Evolutionary conservation across 352 stramenopile species (phyloP).

Genomic region (Phytophthora meadii): DNA sequence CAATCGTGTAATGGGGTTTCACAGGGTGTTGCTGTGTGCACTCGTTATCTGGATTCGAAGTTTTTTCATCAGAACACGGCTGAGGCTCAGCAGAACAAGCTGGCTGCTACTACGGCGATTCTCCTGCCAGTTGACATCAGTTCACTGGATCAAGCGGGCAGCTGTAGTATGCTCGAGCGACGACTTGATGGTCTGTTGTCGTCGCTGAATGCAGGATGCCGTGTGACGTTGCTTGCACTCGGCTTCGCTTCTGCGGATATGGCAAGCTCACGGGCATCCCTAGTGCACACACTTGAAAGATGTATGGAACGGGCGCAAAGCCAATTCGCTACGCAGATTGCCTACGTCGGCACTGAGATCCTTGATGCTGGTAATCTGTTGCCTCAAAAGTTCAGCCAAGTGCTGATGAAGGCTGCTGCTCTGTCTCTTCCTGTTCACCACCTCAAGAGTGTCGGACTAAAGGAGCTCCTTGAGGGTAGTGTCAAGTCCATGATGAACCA

Average conservation of each 20-base stretch:
- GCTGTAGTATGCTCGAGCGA: slow-evolving; percentile 49
- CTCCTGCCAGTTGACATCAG: slow-evolving; percentile 66
- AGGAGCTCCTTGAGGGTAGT: slow-evolving; percentile 51
- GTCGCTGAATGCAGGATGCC: slow-evolving; percentile 37
- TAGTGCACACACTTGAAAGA: slow-evolving; percentile 35
- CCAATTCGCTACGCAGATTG: slow-evolving; percentile 25
- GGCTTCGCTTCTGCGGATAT: slow-evolving; percentile 47
- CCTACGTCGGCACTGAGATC: slow-evolving; percentile 36
- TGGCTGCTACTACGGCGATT: slow-evolving; percentile 58
- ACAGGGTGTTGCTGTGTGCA: slow-evolving; percentile 56
- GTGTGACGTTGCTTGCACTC: slow-evolving; percentile 50
- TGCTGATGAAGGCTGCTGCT: slow-evolving; percentile 35
- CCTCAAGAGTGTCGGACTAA: slow-evolving; percentile 40
- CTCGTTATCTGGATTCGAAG: slow-evolving; percentile 61
- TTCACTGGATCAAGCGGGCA: slow-evolving; percentile 39
- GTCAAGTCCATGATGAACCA: slow-evolving; percentile 44
- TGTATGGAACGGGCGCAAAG: slow-evolving; percentile 39
- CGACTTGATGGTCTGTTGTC: slow-evolving; percentile 45
- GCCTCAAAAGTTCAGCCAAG: slow-evolving; percentile 36
- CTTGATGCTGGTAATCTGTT: slow-evolving; percentile 22
- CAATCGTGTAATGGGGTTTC: slow-evolving; percentile 18
- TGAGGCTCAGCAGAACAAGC: slow-evolving; percentile 35
- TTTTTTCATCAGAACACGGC: slow-evolving; percentile 28
- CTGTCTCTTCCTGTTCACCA: slow-evolving; percentile 32
- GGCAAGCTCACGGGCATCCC: slow-evolving; percentile 16